Percentiles rank a stretch among this genome's conserved stretches.
Conservation (phyloP, 352 stramenopile species). For the Globisporangium polare region DNA sequence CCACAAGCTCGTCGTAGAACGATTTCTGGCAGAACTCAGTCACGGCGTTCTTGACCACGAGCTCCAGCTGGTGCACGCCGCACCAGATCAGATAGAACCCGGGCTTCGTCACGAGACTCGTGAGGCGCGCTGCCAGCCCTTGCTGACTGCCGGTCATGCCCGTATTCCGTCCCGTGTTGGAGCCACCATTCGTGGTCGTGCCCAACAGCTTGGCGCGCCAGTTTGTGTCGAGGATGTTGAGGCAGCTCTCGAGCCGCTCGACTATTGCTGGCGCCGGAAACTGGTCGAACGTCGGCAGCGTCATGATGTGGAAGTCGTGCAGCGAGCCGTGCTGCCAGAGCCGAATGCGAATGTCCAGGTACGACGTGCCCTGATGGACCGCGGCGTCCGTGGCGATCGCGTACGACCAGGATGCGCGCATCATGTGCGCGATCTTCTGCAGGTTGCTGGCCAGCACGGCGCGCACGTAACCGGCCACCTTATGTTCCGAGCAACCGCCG, state of each 20-base stretch:
- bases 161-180: slow-evolving; percentile 36
- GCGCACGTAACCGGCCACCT: slow-evolving; percentile 46
- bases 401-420: slow-evolving; percentile 57
- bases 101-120: slow-evolving; percentile 35
- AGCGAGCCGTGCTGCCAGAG: slow-evolving; percentile 48
- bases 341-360: slow-evolving; percentile 50
- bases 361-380: slow-evolving; percentile 47
- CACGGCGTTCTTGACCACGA: slow-evolving; percentile 57
- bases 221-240: slow-evolving; percentile 46
- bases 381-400: slow-evolving; percentile 41
- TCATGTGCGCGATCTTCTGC: slow-evolving; percentile 60
- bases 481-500: slow-evolving; percentile 39
- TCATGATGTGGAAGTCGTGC: slow-evolving; percentile 58
- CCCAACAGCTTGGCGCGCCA: slow-evolving; percentile 56
- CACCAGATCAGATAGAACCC: slow-evolving; percentile 63
- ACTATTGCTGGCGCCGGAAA: slow-evolving; percentile 34
- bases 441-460: slow-evolving; percentile 56
- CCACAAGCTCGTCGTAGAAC: slow-evolving; percentile 53
- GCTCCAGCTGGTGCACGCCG: slow-evolving; percentile 49
- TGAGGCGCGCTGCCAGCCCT: slow-evolving; percentile 36
- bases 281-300: slow-evolving; percentile 40
- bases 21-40: slow-evolving; percentile 35
- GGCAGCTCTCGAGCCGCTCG: slow-evolving; percentile 26
- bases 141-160: slow-evolving; percentile 46
- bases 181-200: slow-evolving; percentile 37